phyloP scores from a whole-genome alignment of 2,329 filamentous ascomycete species.

The Neurospora sp. region DNA sequence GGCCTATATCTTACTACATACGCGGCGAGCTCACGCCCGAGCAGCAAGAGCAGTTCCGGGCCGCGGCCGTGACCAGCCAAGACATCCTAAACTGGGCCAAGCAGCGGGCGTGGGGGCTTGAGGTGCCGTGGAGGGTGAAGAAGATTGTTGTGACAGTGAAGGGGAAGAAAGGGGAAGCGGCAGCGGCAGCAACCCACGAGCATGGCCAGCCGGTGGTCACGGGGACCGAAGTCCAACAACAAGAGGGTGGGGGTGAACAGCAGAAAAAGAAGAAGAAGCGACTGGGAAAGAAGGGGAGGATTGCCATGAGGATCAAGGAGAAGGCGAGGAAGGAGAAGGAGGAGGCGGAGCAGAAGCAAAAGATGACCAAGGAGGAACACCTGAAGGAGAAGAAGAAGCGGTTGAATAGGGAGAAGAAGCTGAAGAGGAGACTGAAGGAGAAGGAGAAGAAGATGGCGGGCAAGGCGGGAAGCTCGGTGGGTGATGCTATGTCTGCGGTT shows the following conservation, averaged over 20 bases:
- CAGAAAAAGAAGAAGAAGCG: constrained; percentile 30
- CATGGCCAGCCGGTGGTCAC: constrained; percentile 1
- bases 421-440: constrained; percentile 47
- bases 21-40: constrained; percentile 27
- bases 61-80: constrained; percentile 42
- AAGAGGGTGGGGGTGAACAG: constrained; percentile 8
- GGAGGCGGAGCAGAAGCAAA: constrained; percentile 28
- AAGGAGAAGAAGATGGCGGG: constrained; percentile 38
- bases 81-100: constrained; percentile 36
- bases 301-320: constrained; percentile 37
- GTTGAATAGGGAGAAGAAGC: constrained; percentile 49
- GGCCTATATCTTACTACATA: constrained; percentile 42
- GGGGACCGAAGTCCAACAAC: constrained; percentile 8
- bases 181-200: constrained; percentile 1
- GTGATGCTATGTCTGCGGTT: not conserved
- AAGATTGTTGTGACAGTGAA: constrained; percentile 29
- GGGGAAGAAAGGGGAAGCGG: not conserved
- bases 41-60: constrained; percentile 29
- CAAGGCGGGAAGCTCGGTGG: constrained; percentile 4
- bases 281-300: constrained; percentile 49
- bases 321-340: constrained; percentile 28
- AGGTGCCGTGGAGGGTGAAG: constrained; percentile 50
- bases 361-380: constrained; percentile 43
- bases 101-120: constrained; percentile 43
- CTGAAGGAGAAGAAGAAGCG: constrained; percentile 52